Base-by-base conservation (phyloP, 495 filamentous ascomycete species). In the Penicillium bovifimosum region DNA sequence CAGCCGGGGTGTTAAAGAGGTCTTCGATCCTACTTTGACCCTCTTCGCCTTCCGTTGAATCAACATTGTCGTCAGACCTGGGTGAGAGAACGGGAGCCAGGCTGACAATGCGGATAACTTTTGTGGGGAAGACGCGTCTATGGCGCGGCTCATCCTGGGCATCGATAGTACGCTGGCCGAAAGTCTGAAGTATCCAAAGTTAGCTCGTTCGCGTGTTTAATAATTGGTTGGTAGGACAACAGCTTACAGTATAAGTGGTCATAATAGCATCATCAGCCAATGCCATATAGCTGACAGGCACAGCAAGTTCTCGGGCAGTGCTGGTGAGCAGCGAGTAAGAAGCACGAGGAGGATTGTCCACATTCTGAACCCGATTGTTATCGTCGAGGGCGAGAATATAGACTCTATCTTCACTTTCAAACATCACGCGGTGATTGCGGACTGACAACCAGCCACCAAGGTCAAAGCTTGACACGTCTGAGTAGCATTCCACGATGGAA, bases 401-500 rank as follows among this genome's bases (percentile, higher is more conserved):
- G 10, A 65, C 55, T 8, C 66, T 61, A 28, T 72, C 67, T 53
- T 73, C 60, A n/a, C 70, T 67, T 46, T 73, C 70, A 24, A 72
- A 70, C 67, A 72, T 69, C n/a, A 73, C 5, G 11, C 69, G 70
- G 49, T 69, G 67, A 47, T 73, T 69, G 40, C 63, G 68, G 28
- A 73, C 61, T 0, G 70, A 65, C 40, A 73, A 43, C 70, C 70
- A 73, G 4, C 70, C 70, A 24, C 70, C 70, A 2, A 72, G 58
- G 26, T 73, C 70, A 41, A 72, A 72, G 32, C 49, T 58, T 10
- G 61, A 50, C 0, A 68, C 70, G 45, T 73, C 67, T 8, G 68
- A 60, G 24, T 71, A 61, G 32, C 70, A 73, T 45, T 73, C 70
- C 29, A 73, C 48, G 1, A 72, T 26, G 6, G 63, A 62, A 29